phyloP scores from a whole-genome alignment of 495 filamentous ascomycete species.

The Penicillium diatomitis region DNA sequence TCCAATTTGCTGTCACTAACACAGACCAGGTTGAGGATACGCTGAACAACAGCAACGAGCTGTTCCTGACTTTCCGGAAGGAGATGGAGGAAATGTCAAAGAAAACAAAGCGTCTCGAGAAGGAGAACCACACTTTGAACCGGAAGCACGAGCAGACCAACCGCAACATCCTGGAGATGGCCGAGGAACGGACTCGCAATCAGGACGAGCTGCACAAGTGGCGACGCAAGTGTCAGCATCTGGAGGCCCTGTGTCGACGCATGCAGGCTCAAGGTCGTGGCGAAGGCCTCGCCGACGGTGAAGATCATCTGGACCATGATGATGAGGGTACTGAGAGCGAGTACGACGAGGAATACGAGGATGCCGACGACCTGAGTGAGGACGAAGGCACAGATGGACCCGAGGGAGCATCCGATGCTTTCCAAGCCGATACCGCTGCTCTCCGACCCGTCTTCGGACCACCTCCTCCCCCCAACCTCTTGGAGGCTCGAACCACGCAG shows the following conservation, averaged over 20 bases:
- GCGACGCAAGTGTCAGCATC: constrained; percentile 82
- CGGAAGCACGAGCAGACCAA: constrained; percentile 91
- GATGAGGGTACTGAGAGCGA: constrained; percentile 64
- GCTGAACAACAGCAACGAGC: constrained; percentile 95
- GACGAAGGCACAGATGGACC: constrained; percentile 58
- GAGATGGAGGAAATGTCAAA: constrained; percentile 99
- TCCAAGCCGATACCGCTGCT: constrained; percentile 24
- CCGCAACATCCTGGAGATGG: constrained; percentile 95
- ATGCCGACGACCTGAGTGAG: constrained; percentile 58
- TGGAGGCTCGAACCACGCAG: constrained; percentile 38
- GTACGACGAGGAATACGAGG: constrained; percentile 60
- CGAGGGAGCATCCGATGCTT: constrained; percentile 27
- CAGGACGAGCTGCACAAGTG: constrained; percentile 72
- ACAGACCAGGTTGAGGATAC: constrained; percentile 86
- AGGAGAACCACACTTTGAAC: constrained; percentile 85
- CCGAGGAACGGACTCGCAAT: constrained; percentile 80
- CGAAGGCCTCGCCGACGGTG: constrained; percentile 43
- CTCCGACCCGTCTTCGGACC: constrained; percentile 45
- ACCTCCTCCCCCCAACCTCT: constrained; percentile 44
- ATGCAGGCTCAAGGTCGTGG: constrained; percentile 89
- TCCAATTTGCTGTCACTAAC: constrained; percentile 9
- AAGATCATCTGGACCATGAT: constrained; percentile 50
- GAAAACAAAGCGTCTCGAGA: constrained; percentile 95
- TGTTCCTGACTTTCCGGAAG: constrained; percentile 95
- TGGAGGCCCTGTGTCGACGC: constrained; percentile 84